Conservation (phyloP, 2,329 filamentous ascomycete species). For the Metarhizium rileyi region DNA sequence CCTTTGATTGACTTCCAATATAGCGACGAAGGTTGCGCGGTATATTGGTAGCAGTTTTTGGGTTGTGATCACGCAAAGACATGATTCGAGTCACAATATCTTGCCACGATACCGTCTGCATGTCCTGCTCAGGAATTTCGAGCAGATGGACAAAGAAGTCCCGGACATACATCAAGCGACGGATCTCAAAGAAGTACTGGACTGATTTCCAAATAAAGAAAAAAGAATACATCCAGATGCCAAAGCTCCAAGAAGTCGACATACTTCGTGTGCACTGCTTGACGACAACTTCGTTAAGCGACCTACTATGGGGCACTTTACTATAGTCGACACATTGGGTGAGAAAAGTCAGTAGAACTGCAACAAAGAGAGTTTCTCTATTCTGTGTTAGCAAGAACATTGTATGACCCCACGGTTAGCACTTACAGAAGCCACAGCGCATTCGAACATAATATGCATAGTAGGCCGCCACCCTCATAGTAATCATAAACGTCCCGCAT, state of each 20-base stretch:
- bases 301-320: slow-evolving; percentile 57
- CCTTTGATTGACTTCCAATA: slow-evolving; percentile 79
- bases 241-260: slow-evolving; percentile 65
- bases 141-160: slow-evolving; percentile 80
- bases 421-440: slow-evolving; percentile 63
- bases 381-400: slow-evolving; percentile 2
- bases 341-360: slow-evolving; percentile 73
- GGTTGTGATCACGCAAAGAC: slow-evolving; percentile 73
- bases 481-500: slow-evolving; percentile 80
- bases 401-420: not conserved
- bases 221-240: slow-evolving; percentile 76
- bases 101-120: slow-evolving; percentile 93
- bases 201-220: slow-evolving; percentile 77
- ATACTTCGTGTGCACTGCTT: slow-evolving; percentile 67
- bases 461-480: slow-evolving; percentile 72
- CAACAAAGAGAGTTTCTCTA: slow-evolving; percentile 73
- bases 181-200: slow-evolving; percentile 62
- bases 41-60: slow-evolving; percentile 59
- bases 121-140: slow-evolving; percentile 71
- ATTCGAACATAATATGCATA: slow-evolving; percentile 70
- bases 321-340: slow-evolving; percentile 78
- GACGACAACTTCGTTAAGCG: slow-evolving; percentile 46
- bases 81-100: slow-evolving; percentile 81
- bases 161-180: slow-evolving; percentile 65
- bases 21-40: slow-evolving; percentile 42